These are phyloP conservation scores for Hypholoma sublateritium DNA, from an alignment of 768 basidiomycete species.

Conservation along the genomic window DNA sequence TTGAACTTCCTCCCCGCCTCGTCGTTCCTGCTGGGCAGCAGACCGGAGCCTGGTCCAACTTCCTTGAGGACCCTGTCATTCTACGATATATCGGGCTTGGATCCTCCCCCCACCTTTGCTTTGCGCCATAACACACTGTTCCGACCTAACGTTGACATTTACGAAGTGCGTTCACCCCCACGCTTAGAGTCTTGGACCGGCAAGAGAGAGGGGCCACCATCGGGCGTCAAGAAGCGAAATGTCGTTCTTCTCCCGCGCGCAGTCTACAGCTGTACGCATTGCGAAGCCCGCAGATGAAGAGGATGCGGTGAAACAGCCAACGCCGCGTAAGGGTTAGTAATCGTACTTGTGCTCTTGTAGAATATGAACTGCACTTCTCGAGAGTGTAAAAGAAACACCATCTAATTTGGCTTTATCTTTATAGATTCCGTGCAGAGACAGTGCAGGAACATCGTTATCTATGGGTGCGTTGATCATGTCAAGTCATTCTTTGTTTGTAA, in stretches of 20 bases:
- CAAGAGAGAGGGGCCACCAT: neutral
- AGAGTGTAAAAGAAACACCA: neutral
- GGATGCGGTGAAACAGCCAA: constrained; percentile 33
- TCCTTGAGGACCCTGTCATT: neutral
- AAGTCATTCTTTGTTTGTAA: neutral
- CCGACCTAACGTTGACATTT: neutral
- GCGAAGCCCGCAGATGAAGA: constrained; percentile 56
- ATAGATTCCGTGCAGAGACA: constrained; percentile 73
- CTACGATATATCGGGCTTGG: neutral
- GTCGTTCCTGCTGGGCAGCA: constrained; percentile 29
- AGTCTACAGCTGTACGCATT: constrained; percentile 69
- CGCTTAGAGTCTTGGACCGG: neutral
- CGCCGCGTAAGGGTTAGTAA: constrained; percentile 57
- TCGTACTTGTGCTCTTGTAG: constrained; percentile 6
- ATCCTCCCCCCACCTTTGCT: neutral
- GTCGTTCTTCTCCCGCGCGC: constrained; percentile 71
- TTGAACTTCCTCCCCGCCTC: constrained; percentile 17
- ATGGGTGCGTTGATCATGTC: constrained; percentile 57
- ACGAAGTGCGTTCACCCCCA: neutral
- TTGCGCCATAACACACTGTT: neutral
- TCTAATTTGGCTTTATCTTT: neutral
- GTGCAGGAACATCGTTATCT: constrained; percentile 89
- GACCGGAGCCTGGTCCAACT: constrained; percentile 15
- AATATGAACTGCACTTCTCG: neutral
- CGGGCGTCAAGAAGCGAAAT: constrained; percentile 30